Conservation (phyloP, 768 basidiomycete species). For the Termitomyces sp. region DNA sequence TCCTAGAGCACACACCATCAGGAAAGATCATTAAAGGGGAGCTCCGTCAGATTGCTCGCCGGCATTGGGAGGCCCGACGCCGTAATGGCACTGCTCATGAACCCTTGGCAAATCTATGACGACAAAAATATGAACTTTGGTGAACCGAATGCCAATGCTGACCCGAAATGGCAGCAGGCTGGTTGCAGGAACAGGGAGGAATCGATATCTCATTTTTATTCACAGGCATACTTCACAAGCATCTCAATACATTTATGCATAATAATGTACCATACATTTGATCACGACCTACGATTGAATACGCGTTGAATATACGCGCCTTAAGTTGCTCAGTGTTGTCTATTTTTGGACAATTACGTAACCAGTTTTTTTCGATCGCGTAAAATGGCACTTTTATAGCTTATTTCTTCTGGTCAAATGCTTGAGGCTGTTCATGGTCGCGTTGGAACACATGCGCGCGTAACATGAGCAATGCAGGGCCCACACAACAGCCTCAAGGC, state of each 20-base stretch:
- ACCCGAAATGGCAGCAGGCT: background rate
- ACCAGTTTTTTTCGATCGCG: background rate
- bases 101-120: slow-evolving; percentile 36
- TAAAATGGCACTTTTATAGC: background rate
- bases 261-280: background rate
- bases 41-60: slow-evolving; percentile 44
- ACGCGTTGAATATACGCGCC: background rate
- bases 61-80: slow-evolving; percentile 41
- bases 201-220: background rate
- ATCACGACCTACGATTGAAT: background rate
- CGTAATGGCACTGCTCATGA: slow-evolving; percentile 31
- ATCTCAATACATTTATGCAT: background rate
- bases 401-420: slow-evolving; percentile 12
- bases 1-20: slow-evolving; percentile 52
- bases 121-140: background rate
- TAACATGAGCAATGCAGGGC: slow-evolving; percentile 20
- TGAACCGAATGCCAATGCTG: background rate
- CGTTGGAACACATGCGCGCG: slow-evolving; percentile 13
- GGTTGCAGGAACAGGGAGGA: background rate
- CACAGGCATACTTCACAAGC: background rate
- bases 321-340: background rate
- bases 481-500: slow-evolving; percentile 4
- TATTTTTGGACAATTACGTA: slow-evolving; percentile 2
- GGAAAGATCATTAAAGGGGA: slow-evolving; percentile 57
- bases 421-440: background rate